Base-by-base conservation (phyloP, 129 eudicot genomes). In the Smallanthus sonchifolius region DNA sequence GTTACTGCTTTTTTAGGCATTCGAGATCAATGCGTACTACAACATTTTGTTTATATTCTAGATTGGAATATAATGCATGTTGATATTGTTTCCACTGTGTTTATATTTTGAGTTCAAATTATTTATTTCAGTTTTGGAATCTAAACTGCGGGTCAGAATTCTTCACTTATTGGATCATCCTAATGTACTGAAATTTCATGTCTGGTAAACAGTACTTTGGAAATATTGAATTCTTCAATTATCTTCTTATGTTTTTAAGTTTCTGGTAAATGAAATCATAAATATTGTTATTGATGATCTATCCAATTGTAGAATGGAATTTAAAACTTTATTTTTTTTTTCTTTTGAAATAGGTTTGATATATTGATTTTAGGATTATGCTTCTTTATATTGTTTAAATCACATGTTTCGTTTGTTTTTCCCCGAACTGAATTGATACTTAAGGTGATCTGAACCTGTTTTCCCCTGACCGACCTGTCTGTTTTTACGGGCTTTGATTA, bases 141-240 rank as follows among this genome's bases (percentile, higher is more conserved):
- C 42, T 67, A 36, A 43, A 13, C 13, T 75, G 79, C 92, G 90
- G 98, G 98, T 90, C 43, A 84, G 86, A 74, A 83, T 90, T 75
- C 91, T 90, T 75, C 97, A 88, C 77, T 85, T 88, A 38, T 82
- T 90, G 65, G 96, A 94, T 67, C 91, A 94, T 81, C 72, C 84
- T 59, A 94, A 94, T 74, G 96, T 90, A 75, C 90, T 94, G 11
- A 88, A 90, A 61, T 94, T 90, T 73, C 72, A 86, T 73, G 73
- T 91, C 68, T 94, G 98, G 98, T 94, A 87, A 70, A 28, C 62
- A 34, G 38, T 38, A 57, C 28, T 4, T 9, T 32, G 68, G 68
- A 66, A 57, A n/a, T n/a, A n/a, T n/a, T n/a, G n/a, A n/a, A 35
- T 40, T 73, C 19, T 15, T 38, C n/a, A 43, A 36, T 70, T 20